Conservation (phyloP, 2,329 filamentous ascomycete genomes). For the Cordyceps fumosorosea region DNA sequence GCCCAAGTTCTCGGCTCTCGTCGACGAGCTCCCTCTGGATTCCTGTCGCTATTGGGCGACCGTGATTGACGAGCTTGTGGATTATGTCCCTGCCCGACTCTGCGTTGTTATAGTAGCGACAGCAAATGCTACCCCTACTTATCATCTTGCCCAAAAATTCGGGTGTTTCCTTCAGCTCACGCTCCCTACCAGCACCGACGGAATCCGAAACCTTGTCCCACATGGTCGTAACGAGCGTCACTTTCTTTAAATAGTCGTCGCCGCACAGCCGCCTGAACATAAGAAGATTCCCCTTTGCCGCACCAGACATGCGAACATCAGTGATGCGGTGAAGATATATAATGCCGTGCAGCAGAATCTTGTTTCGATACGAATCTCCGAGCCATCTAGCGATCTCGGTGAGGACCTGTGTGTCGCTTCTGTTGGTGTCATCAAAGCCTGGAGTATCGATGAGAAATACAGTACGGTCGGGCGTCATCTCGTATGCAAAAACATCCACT, state of each 20-base stretch:
- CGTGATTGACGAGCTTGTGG: not conserved
- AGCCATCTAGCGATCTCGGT: conserved; percentile 29
- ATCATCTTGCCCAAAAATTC: not conserved
- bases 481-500: not conserved
- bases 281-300: conserved; percentile 28
- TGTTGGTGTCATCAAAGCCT: conserved; percentile 36
- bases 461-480: conserved; percentile 7
- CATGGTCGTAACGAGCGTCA: conserved; percentile 30
- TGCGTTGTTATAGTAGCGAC: not conserved
- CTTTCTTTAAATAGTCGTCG: conserved; percentile 24
- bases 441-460: conserved; percentile 35
- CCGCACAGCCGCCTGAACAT: conserved; percentile 35
- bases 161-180: not conserved
- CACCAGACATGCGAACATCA: conserved; percentile 27
- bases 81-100: not conserved
- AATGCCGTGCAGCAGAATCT: conserved; percentile 27
- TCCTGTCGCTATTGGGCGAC: not conserved
- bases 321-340: conserved; percentile 34
- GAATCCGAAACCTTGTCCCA: conserved; percentile 21
- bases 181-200: conserved; percentile 1
- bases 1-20: not conserved
- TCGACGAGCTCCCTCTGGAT: not conserved
- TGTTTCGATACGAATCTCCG: conserved; percentile 19
- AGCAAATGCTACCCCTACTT: not conserved
- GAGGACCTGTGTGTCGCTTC: conserved; percentile 33